A percentile compares a stretch with the other conserved stretches of the same genome.
phyloP scores from a whole-genome alignment of 768 basidiomycete species.

The Mycena floridula region DNA sequence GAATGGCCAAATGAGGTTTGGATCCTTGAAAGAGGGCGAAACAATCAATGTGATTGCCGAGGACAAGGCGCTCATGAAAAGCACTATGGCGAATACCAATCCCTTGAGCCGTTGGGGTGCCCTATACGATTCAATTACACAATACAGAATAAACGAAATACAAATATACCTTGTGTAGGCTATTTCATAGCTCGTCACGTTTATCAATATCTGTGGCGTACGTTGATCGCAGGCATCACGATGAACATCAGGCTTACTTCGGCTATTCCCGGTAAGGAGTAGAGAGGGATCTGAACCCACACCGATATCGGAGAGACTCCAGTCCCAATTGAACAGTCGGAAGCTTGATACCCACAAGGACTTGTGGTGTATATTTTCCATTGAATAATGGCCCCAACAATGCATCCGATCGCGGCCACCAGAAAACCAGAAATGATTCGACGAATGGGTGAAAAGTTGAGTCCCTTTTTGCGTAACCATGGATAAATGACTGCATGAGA shows the following conservation, averaged over 20 bases:
- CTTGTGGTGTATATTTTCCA: conserved; percentile 5
- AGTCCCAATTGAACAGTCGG: conserved; percentile 4
- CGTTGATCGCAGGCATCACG: no score
- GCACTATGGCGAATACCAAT: conserved; percentile 30
- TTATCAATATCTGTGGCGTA: no score
- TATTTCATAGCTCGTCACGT: no score
- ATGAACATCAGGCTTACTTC: conserved; percentile 27
- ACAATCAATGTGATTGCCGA: conserved; percentile 25
- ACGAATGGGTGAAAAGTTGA: conserved; percentile 23
- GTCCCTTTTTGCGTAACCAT: conserved; percentile 19
- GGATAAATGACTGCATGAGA: conserved; percentile 28
- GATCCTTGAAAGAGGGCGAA: conserved; percentile 27
- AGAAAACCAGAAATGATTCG: conserved; percentile 13
- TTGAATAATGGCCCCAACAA: conserved; percentile 13
- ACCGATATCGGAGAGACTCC: conserved; percentile 10
- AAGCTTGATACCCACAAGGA: conserved; percentile 4
- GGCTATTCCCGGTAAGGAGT: conserved; percentile 22
- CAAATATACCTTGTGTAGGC: no score
- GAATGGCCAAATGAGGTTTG: conserved; percentile 27
- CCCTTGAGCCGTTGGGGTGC: conserved; percentile 38
- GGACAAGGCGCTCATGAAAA: conserved; percentile 27
- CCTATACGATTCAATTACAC: conserved; percentile 34
- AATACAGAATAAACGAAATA: no score
- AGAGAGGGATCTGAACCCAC: conserved; percentile 16
- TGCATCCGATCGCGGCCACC: conserved; percentile 9